Evolutionary conservation across 768 basidiomycete species (phyloP).

Genomic region (Boletus rex-veris): DNA sequence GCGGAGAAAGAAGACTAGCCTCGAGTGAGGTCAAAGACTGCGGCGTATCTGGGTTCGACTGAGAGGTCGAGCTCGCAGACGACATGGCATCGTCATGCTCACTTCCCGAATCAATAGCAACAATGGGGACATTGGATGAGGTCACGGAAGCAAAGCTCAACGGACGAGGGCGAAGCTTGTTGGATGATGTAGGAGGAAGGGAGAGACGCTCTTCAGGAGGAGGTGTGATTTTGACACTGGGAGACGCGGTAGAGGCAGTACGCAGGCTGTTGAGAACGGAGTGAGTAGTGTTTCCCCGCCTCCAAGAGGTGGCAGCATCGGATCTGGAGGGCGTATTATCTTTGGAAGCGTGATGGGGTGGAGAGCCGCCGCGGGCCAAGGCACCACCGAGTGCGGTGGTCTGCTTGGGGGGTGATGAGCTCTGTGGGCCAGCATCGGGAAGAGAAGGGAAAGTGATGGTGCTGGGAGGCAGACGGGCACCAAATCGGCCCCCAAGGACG

Average conservation of each 20-base stretch:
- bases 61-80: conserved; percentile 55
- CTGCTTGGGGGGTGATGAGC: conserved; percentile 44
- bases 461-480: conserved; percentile 48
- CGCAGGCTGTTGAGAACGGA: conserved; percentile 69
- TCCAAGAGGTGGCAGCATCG: conserved; percentile 76
- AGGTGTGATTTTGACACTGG: conserved; percentile 70
- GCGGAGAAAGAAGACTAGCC: conserved; percentile 64
- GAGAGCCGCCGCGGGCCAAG: conserved; percentile 57
- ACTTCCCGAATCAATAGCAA: conserved; percentile 55
- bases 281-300: conserved; percentile 66
- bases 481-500: conserved; percentile 71
- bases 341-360: conserved; percentile 36
- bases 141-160: conserved; percentile 56
- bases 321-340: conserved; percentile 66
- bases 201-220: conserved; percentile 59
- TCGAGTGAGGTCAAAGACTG: conserved; percentile 60
- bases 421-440: conserved; percentile 42
- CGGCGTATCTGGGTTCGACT: conserved; percentile 76
- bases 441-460: conserved; percentile 40
- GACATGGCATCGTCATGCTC: conserved; percentile 56
- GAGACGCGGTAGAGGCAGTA: conserved; percentile 48
- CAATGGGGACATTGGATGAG: conserved; percentile 43
- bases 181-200: conserved; percentile 36
- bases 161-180: conserved; percentile 59
- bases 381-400: conserved; percentile 73